phyloP scores from a whole-genome alignment of 2,329 filamentous ascomycete genomes.

The Talaromyces islandicus region DNA sequence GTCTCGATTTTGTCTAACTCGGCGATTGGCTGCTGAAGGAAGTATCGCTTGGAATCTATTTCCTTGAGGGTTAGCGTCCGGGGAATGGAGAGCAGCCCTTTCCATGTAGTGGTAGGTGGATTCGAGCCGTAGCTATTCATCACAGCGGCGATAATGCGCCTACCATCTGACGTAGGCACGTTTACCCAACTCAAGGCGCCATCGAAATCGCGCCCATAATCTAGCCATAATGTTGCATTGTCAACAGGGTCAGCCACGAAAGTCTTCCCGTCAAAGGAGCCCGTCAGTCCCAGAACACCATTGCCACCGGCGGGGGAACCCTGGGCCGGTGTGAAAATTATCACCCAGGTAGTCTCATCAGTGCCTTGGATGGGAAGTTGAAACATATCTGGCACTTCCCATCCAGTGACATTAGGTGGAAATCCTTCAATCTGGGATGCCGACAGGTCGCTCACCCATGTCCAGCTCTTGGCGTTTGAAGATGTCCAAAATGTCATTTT shows the following conservation, averaged over 20 bases:
- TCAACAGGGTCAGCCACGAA: neutral
- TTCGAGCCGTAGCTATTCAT: neutral
- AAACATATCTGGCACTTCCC: neutral
- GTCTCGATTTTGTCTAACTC: neutral
- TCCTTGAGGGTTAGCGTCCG: conserved; percentile 10
- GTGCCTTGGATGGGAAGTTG: neutral
- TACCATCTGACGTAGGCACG: neutral
- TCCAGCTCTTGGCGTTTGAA: neutral
- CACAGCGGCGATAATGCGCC: neutral
- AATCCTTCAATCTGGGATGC: neutral
- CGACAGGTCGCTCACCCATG: neutral
- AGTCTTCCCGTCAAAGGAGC: neutral
- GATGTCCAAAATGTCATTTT: neutral
- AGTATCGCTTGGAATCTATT: conserved; percentile 1
- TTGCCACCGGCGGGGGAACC: neutral
- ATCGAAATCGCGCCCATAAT: neutral
- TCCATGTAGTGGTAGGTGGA: neutral
- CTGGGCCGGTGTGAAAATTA: neutral
- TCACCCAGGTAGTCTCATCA: neutral
- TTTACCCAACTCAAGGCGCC: neutral
- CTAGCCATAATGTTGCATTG: neutral
- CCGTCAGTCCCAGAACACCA: neutral
- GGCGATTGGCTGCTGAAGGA: conserved; percentile 11
- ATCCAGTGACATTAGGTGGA: neutral
- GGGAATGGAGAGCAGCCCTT: conserved; percentile 13